A percentile compares a stretch with the other conserved stretches of the same genome.
Conservation (phyloP, 129 eudicot genomes). For the Centella asiatica region DNA sequence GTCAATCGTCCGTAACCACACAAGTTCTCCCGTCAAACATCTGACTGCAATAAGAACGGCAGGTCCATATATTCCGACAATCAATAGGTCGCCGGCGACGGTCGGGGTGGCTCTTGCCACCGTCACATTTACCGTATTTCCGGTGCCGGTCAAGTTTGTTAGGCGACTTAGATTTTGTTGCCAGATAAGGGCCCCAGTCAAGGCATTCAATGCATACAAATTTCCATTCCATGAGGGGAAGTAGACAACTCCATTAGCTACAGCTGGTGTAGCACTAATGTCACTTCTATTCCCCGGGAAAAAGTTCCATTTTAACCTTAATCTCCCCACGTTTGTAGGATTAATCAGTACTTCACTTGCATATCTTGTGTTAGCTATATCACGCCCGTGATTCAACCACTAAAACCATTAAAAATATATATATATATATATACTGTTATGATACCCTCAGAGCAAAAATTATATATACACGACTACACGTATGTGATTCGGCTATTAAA, state of each 20-base stretch:
- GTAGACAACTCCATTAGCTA: slow-evolving; percentile 31
- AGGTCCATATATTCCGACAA: slow-evolving; percentile 53
- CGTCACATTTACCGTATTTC: slow-evolving; percentile 12
- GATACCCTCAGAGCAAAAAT: too few relatives aligned
- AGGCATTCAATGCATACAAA: slow-evolving; percentile 50
- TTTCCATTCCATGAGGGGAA: slow-evolving; percentile 65
- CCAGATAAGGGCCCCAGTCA: slow-evolving; percentile 50
- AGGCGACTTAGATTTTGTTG: slow-evolving; percentile 28
- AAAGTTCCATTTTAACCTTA: slow-evolving; percentile 45
- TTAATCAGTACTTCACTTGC: slow-evolving; percentile 45
- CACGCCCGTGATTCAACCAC: slow-evolving; percentile 61
- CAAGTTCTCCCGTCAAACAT: slow-evolving; percentile 24
- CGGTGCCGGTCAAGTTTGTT: slow-evolving; percentile 33
- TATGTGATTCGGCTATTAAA: too few relatives aligned
- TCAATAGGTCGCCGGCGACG: slow-evolving; percentile 31
- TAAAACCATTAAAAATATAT: slow-evolving; percentile 1
- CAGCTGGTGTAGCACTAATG: slow-evolving; percentile 52
- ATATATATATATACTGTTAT: too few relatives aligned
- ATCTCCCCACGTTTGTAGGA: slow-evolving; percentile 27
- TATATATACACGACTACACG: too few relatives aligned
- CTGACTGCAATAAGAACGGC: slow-evolving; percentile 39
- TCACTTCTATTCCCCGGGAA: slow-evolving; percentile 38
- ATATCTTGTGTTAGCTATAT: slow-evolving; percentile 35
- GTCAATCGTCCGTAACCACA: slow-evolving; percentile 49
- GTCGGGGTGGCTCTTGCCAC: slow-evolving; percentile 55